Conservation (phyloP, 345 rosid species). For the Eutrema japonicum region DNA sequence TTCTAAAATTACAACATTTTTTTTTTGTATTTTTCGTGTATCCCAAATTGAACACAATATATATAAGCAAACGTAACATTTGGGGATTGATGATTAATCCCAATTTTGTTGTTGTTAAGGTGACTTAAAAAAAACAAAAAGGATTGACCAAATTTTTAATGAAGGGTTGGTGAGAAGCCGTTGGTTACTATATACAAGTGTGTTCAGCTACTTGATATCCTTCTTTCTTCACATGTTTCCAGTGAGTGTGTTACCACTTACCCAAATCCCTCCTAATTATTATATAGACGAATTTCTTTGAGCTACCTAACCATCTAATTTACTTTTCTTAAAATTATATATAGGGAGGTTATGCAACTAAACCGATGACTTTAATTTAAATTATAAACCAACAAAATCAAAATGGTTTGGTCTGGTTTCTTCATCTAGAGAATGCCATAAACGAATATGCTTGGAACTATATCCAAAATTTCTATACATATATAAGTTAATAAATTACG, state of each 20-base stretch:
- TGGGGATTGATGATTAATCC: conserved; percentile 31
- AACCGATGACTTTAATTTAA: neutral
- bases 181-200: conserved; percentile 23
- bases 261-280: conserved; percentile 36
- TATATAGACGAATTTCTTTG: neutral
- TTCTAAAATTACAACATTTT: neutral
- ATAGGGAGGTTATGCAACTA: neutral
- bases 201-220: conserved; percentile 37
- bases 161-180: conserved; percentile 46
- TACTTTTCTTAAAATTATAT: neutral
- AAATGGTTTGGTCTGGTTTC: neutral
- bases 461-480: no score
- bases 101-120: conserved; percentile 12
- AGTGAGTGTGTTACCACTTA: conserved; percentile 35
- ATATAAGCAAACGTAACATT: neutral
- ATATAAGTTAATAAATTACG: no score
- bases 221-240: conserved; percentile 43
- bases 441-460: no score
- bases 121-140: conserved; percentile 11
- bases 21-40: neutral
- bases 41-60: neutral
- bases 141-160: conserved; percentile 27
- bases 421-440: no score
- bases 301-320: neutral
- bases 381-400: neutral